Evolutionary conservation across 306 rosid species (phyloP).

Genomic region (Dicorynia guianensis): DNA sequence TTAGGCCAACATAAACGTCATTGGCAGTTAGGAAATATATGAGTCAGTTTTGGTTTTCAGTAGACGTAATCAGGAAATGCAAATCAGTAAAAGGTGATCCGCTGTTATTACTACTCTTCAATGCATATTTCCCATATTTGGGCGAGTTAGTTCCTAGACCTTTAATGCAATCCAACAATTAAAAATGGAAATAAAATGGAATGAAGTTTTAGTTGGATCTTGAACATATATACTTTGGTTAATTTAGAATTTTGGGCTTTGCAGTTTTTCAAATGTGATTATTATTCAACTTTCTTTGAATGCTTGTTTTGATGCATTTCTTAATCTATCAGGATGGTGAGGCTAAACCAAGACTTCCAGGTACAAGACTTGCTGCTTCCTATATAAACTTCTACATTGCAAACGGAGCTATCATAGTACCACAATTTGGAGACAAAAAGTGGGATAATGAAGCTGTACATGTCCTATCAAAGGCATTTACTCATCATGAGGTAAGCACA

Average conservation of each 20-base stretch:
- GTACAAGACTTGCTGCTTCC: conserved; percentile 91
- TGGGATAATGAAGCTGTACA: conserved; percentile 83
- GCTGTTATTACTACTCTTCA: conserved; percentile 15
- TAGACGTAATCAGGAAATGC: conserved; percentile 34
- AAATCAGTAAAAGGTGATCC: conserved; percentile 27
- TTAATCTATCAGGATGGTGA: conserved; percentile 50
- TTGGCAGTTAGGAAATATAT: conserved; percentile 21
- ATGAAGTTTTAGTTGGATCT: conserved; percentile 25
- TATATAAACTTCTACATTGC: conserved; percentile 93
- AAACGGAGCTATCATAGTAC: conserved; percentile 77
- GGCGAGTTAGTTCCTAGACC: not conserved
- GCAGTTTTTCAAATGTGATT: conserved; percentile 13
- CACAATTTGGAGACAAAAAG: conserved; percentile 89
- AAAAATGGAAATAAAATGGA: conserved; percentile 21
- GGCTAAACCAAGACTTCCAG: conserved; percentile 69
- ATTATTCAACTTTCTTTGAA: conserved; percentile 19
- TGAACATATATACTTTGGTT: conserved; percentile 1
- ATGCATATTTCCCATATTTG: not conserved
- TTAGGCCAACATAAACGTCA: conserved; percentile 23
- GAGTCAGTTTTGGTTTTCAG: conserved; percentile 17
- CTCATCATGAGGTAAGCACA: conserved; percentile 72
- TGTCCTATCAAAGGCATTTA: conserved; percentile 77
- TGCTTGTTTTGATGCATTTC: conserved; percentile 21
- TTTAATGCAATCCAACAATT: not conserved
- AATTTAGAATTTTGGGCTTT: conserved; percentile 25